A percentile compares a stretch with the other conserved stretches of the same genome.
phyloP scores from a whole-genome alignment of 768 basidiomycete species.

The Pseudohyphozyma bogoriensis region DNA sequence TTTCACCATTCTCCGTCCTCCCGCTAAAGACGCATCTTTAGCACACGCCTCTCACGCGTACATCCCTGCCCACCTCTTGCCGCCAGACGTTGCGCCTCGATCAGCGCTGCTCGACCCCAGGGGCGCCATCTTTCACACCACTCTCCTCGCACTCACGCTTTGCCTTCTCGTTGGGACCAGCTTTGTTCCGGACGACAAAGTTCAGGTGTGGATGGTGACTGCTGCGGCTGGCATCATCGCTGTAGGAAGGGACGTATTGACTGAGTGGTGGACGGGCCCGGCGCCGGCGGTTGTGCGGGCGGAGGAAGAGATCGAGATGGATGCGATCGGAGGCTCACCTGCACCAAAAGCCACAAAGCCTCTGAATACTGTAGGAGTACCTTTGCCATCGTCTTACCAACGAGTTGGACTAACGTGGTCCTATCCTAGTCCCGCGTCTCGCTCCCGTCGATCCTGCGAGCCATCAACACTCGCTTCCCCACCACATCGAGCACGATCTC shows the following conservation, averaged over 20 bases:
- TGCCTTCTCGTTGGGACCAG: conserved; percentile 64
- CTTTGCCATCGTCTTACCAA: too few species aligned
- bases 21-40: conserved; percentile 34
- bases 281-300: not conserved
- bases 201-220: conserved; percentile 75
- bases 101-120: conserved; percentile 60
- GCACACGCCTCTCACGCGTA: conserved; percentile 5
- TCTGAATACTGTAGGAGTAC: too few species aligned
- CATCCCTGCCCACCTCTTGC: conserved; percentile 27
- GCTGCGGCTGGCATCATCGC: conserved; percentile 69
- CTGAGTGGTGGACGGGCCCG: not conserved
- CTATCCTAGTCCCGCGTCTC: conserved; percentile 6
- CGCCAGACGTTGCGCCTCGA: conserved; percentile 43
- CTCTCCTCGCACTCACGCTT: conserved; percentile 57
- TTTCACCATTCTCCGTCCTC: conserved; percentile 41
- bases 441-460: conserved; percentile 8
- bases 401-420: too few species aligned
- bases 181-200: conserved; percentile 37
- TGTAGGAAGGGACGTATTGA: conserved; percentile 52
- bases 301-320: conserved; percentile 9
- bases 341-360: too few species aligned
- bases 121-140: conserved; percentile 63
- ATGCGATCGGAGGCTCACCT: not conserved
- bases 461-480: conserved; percentile 46
- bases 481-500: conserved; percentile 54